Percentiles rank a stretch among this genome's conserved stretches.
phyloP scores from a whole-genome alignment of 1,284 basidiomycete genomes.

The Melampsora occidentalis region DNA sequence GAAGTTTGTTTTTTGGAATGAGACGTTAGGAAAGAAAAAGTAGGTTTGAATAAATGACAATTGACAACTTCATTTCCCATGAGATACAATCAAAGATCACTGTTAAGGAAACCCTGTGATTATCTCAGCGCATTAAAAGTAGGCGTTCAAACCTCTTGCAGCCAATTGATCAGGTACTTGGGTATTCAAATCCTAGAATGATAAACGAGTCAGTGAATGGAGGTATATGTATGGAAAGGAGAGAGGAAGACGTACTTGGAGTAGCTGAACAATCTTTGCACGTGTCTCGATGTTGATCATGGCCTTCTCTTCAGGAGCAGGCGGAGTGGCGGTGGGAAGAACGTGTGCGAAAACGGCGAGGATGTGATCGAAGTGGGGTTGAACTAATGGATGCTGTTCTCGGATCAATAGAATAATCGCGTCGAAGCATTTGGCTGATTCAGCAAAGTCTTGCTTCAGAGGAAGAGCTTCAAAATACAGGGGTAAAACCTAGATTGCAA shows the following conservation, averaged over 20 bases:
- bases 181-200: conserved; percentile 62
- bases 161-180: conserved; percentile 72
- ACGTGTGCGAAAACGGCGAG: conserved; percentile 79
- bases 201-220: neutral
- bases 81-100: too few species aligned
- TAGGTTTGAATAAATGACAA: too few species aligned
- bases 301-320: conserved; percentile 58
- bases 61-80: too few species aligned
- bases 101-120: too few species aligned
- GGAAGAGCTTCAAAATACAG: conserved; percentile 79
- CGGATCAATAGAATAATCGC: conserved; percentile 85
- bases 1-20: too few species aligned
- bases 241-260: conserved; percentile 57
- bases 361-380: conserved; percentile 75
- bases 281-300: conserved; percentile 73
- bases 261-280: conserved; percentile 69
- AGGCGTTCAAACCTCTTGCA: conserved; percentile 64
- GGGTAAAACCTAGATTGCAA: conserved; percentile 66
- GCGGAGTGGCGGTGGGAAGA: conserved; percentile 57
- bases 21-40: too few species aligned
- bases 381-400: conserved; percentile 64
- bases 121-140: conserved; percentile 45
- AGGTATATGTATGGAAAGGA: neutral
- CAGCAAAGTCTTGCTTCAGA: conserved; percentile 79
- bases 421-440: conserved; percentile 72